Percentiles rank a stretch among this genome's conserved stretches.
Evolutionary conservation across 768 basidiomycete species (phyloP).

Genomic region (Podaxis pistillaris): DNA sequence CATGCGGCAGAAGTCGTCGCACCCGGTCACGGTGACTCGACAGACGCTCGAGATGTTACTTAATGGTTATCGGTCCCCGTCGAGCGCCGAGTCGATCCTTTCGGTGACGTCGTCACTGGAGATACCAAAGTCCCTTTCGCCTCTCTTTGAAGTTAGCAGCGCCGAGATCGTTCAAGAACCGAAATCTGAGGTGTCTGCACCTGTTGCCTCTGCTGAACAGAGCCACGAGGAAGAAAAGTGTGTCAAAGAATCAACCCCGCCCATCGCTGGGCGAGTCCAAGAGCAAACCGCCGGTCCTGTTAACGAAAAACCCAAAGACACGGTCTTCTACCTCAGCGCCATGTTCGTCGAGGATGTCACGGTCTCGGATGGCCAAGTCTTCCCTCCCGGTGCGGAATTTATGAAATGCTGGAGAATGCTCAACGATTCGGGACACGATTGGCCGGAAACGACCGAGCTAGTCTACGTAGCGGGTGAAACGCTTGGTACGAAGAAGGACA

Average conservation of each 20-base stretch:
- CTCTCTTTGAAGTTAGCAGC: not conserved
- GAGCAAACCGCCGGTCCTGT: not conserved
- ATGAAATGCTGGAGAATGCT: slow-evolving; percentile 79
- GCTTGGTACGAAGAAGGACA: slow-evolving; percentile 38
- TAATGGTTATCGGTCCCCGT: not conserved
- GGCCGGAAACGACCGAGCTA: slow-evolving; percentile 69
- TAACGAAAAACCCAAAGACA: not conserved
- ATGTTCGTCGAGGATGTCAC: slow-evolving; percentile 66
- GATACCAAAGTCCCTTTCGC: not conserved
- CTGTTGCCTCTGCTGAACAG: not conserved
- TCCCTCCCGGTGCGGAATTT: slow-evolving; percentile 84
- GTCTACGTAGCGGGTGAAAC: slow-evolving; percentile 70
- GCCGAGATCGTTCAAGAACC: not conserved
- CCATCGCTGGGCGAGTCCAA: not conserved
- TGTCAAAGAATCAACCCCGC: not conserved
- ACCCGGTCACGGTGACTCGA: slow-evolving; percentile 2
- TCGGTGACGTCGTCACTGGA: not conserved
- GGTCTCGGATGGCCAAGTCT: slow-evolving; percentile 69
- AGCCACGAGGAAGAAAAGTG: not conserved
- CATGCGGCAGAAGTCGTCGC: slow-evolving; percentile 5
- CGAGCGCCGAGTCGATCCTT: not conserved
- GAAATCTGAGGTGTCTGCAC: not conserved
- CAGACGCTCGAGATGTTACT: slow-evolving; percentile 9
- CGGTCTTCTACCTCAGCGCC: slow-evolving; percentile 40
- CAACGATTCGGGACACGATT: slow-evolving; percentile 61